phyloP scores from a whole-genome alignment of 768 basidiomycete species.

The Suillus cothurnatus region DNA sequence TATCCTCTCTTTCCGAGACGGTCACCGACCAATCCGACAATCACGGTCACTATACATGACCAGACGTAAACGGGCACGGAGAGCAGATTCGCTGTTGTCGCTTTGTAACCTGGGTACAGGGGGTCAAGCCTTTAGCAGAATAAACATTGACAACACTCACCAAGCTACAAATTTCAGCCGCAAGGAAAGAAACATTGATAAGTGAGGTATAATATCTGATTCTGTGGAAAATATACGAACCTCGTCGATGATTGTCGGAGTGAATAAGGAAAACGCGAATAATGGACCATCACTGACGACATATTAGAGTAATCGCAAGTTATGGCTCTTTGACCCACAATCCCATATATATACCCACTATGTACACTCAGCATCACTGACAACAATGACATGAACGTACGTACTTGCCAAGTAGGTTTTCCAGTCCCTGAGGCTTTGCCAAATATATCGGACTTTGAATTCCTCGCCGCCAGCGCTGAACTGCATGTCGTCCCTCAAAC shows the following conservation, averaged over 20 bases:
- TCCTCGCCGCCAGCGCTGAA: conserved; percentile 63
- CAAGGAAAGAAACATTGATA: not conserved
- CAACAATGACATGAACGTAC: conserved; percentile 22
- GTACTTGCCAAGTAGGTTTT: conserved; percentile 74
- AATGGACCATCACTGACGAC: conserved; percentile 46
- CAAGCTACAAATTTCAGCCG: not conserved
- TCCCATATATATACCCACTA: conserved; percentile 74
- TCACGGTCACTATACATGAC: conserved; percentile 67
- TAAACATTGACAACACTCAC: not conserved
- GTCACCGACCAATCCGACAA: conserved; percentile 65
- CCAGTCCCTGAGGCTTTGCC: conserved; percentile 65
- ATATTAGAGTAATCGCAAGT: conserved; percentile 3
- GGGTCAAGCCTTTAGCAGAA: not conserved
- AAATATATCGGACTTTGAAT: conserved; percentile 56
- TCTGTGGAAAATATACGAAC: conserved; percentile 33
- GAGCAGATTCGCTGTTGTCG: conserved; percentile 70
- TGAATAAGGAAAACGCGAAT: conserved; percentile 57
- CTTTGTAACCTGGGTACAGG: conserved; percentile 48
- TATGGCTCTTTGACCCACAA: conserved; percentile 47
- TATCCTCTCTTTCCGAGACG: conserved; percentile 54
- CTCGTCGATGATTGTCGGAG: conserved; percentile 50
- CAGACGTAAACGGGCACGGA: conserved; percentile 79
- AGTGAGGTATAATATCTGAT: not conserved
- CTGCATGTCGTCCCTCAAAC: conserved; percentile 65
- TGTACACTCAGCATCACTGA: conserved; percentile 5